Base-by-base conservation (phyloP, 1,284 basidiomycete genomes). In the Taiwanofungus camphoratus region DNA sequence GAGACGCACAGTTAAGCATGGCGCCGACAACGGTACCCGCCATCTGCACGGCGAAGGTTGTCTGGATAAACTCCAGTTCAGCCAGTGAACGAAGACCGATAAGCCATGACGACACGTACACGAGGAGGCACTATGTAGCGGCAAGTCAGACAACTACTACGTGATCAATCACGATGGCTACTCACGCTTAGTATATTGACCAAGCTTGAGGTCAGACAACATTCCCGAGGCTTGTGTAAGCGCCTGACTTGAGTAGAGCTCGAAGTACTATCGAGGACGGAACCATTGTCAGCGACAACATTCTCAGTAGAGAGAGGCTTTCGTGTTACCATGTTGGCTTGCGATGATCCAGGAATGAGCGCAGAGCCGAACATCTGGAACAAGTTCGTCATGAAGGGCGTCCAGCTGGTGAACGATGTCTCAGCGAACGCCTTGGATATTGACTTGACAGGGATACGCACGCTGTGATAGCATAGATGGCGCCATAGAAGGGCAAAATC, bases 161-260 rank as follows among this genome's bases (percentile, higher is more conserved):
- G 11, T 5, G 3, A 35, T 16, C 16, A 7, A 11, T 23, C 18
- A 16, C 2, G 12, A 12, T 39, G 4, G 2, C 6, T 71, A 73
- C 12, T 71, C 70, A 41, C 76, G 58, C 61, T 79, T 78, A 49
- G 69, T 70, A 58, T 77, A 78, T 49, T 76, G 73, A 4, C 71
- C 71, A 34, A 71, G 56, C 52, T 70, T 71, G 34, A 73, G 59
- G 49, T 73, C 70, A 32, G 65, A 58, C 0, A 70, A 59, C 40
- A 73, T 64, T 3, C 52, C 50, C 23, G 68, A 55, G 6, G 59
- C 60, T 44, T 65, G 59, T 1, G 42, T 39, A 20, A 57, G 45
- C 19, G 56, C 45, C 42, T 52, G 49, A 42, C 52, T 49, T 24
- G 68, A 65, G 48, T 71, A 71, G 5, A 73, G 59, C 3, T 68